These are phyloP conservation scores for Colletotrichum liaoningense DNA, from an alignment of 2,329 filamentous ascomycete genomes.

Conservation along the genomic window DNA sequence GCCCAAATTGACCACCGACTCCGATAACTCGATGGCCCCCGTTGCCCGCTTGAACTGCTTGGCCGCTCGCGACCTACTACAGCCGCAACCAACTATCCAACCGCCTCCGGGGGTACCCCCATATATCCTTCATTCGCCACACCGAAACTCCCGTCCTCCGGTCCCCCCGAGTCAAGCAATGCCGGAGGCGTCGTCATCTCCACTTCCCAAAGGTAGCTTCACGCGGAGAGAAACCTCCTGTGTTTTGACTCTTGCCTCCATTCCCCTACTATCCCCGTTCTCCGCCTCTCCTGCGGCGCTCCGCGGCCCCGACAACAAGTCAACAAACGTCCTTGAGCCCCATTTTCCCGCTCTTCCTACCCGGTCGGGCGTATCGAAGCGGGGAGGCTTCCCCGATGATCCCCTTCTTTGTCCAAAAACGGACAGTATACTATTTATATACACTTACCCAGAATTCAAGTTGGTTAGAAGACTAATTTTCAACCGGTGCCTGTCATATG, in stretches of 20 bases:
- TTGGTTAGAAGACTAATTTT: neutral
- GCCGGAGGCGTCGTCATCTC: neutral
- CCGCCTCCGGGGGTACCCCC: neutral
- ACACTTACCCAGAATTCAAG: no score
- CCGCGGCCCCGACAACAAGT: neutral
- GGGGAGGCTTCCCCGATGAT: neutral
- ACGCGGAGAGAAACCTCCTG: neutral
- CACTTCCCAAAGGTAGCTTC: neutral
- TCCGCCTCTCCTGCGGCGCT: neutral
- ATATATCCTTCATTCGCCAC: neutral
- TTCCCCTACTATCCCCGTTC: neutral
- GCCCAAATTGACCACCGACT: neutral
- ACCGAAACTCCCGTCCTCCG: no score
- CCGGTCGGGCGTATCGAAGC: neutral
- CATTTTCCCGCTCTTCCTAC: neutral
- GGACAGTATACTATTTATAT: neutral
- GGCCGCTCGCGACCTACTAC: no score
- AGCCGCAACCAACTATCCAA: neutral
- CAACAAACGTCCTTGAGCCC: neutral
- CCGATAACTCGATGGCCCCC: neutral
- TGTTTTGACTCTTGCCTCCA: neutral
- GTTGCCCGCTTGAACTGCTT: neutral
- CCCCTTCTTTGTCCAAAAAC: neutral
- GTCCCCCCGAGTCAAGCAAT: neutral
- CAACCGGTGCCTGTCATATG: neutral